Evolutionary conservation across 192 early-diverging fungal genomes (phyloP), one percentile per base, ranked within the genome.

Genomic region (Backusella circina): DNA sequence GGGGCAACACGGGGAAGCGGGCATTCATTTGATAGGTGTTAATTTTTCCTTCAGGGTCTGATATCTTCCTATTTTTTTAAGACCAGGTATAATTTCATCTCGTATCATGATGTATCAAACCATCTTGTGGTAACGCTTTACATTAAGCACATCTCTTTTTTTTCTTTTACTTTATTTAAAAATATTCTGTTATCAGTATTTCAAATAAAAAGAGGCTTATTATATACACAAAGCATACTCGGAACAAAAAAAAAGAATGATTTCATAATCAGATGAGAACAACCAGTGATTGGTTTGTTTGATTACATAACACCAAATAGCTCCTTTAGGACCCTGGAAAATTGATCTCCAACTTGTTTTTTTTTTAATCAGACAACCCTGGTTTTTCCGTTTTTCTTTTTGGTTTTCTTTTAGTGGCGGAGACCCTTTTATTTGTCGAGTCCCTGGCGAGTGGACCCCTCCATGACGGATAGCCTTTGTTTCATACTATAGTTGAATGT

Each of bases 1-100:
- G 67, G 67, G 32, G 33, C 33, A 9, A 38, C 33, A 68, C 67
- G 67, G 67, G 67, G 67, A 68, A 68, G 67, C 67, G 67, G 67
- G 18, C 35, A 33, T 68, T 68, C 30, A n/a, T 31, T 35, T 67
- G 65, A 67, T 61, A 61, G 54, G 54, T 61, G 12, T 61, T 61
- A 23, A n/a, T 61, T 57, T 28, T 61, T 61, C 21, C 54, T 61
- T 61, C 54, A 61, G 54, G 54, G 54, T 61, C 54, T 61, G 23
- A 61, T 61, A 12, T n/a, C 28, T 61, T 61, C 28, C 54, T 61
- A 61, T 47, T 61, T 61, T 61, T 61, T 61, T 61, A 61, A 61
- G 54, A 61, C 54, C 54, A 61, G 54, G 54, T 61, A 61, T 61
- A 23, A 28, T 28, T 28, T 28, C 54, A 61, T 61, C 12, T 61